Evolutionary conservation across 2,329 filamentous ascomycete genomes (phyloP).

Genomic region (Trichophaea hybrida): DNA sequence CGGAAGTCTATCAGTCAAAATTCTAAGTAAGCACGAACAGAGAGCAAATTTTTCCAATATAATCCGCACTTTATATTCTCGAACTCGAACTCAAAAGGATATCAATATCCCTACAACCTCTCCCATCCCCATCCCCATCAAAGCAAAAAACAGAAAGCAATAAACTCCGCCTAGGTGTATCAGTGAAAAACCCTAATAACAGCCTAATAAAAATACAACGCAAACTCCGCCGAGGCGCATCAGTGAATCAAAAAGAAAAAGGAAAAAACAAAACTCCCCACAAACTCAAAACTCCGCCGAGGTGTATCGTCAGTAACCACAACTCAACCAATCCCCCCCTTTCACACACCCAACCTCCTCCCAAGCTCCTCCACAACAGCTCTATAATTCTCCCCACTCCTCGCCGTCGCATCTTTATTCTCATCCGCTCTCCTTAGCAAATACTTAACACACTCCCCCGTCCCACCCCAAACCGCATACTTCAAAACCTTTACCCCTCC

Average conservation of each 20-base stretch:
- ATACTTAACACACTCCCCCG: conserved; percentile 71
- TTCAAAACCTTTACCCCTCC: conserved; percentile 40
- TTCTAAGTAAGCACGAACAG: too few relatives aligned
- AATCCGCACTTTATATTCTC: too few relatives aligned
- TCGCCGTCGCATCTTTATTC: conserved; percentile 54
- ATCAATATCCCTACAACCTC: too few relatives aligned
- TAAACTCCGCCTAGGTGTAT: not conserved
- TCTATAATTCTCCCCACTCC: conserved; percentile 47
- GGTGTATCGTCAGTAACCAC: not conserved
- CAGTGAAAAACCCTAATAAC: not conserved
- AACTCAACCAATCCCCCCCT: not conserved
- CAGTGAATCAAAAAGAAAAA: not conserved
- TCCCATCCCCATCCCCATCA: too few relatives aligned
- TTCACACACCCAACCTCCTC: conserved; percentile 37
- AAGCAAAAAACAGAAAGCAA: too few relatives aligned
- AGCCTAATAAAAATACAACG: not conserved
- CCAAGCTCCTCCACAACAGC: conserved; percentile 49
- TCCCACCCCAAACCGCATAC: conserved; percentile 56
- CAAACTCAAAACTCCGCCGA: not conserved
- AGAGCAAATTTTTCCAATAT: too few relatives aligned
- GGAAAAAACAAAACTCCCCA: not conserved
- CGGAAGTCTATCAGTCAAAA: too few relatives aligned
- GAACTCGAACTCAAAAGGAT: too few relatives aligned
- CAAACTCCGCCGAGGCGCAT: not conserved
- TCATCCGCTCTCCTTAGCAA: conserved; percentile 55